Evolutionary conservation across 2,329 filamentous ascomycete genomes (phyloP).

Genomic region (Coccinonectria pachysandricola): DNA sequence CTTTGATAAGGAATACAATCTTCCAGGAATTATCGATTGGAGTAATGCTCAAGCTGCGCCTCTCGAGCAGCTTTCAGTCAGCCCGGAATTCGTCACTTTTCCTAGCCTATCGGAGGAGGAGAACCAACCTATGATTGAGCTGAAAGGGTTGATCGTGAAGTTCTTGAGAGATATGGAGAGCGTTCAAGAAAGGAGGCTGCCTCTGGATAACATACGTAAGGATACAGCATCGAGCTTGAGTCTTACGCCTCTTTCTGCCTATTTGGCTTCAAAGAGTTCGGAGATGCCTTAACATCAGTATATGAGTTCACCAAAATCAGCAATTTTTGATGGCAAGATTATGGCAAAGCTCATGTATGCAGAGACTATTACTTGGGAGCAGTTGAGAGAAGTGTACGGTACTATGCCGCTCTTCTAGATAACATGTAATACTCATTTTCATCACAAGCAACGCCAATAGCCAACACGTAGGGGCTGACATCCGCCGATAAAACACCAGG

Average conservation of each 20-base stretch:
- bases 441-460: no score
- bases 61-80: constrained; percentile 25
- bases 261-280: constrained; percentile 12
- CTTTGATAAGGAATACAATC: constrained; percentile 30
- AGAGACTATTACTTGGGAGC: constrained; percentile 13
- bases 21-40: constrained; percentile 28
- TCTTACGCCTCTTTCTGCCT: constrained; percentile 10
- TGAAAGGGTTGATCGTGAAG: constrained; percentile 10
- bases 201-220: constrained; percentile 4
- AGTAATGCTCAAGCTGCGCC: constrained; percentile 23
- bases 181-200: constrained; percentile 1
- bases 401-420: constrained; percentile 7
- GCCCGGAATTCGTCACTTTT: constrained; percentile 22
- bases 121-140: constrained; percentile 14
- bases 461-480: no score
- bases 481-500: no score
- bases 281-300: constrained; percentile 13
- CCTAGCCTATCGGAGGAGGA: constrained; percentile 15
- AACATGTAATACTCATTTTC: no score
- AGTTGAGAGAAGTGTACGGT: constrained; percentile 14
- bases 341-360: constrained; percentile 14
- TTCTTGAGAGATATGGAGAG: constrained; percentile 8
- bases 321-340: constrained; percentile 9
- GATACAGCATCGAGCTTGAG: constrained; percentile 1
- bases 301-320: constrained; percentile 11